These are phyloP conservation scores for Fonsecaea nubica DNA, from an alignment of 2,329 filamentous ascomycete species.

Conservation along the genomic window DNA sequence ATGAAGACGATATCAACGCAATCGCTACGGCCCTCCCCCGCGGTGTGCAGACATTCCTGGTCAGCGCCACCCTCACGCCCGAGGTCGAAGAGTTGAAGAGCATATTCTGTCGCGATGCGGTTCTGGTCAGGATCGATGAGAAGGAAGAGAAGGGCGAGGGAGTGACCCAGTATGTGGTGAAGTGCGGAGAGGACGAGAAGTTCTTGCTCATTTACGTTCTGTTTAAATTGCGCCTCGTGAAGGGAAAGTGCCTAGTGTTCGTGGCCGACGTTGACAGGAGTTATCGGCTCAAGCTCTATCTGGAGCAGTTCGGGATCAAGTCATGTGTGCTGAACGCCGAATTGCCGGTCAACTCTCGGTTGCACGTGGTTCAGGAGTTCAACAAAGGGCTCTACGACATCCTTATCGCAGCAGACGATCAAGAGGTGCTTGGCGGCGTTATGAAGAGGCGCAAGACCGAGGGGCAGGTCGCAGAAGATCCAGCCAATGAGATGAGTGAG, in stretches of 20 bases:
- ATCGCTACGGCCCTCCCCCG: slow-evolving; percentile 79
- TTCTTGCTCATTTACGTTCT: slow-evolving; percentile 92
- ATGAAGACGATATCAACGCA: slow-evolving; percentile 85
- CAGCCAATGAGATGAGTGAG: slow-evolving; percentile 49
- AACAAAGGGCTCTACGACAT: slow-evolving; percentile 98
- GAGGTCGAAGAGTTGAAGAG: slow-evolving; percentile 86
- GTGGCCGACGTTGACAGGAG: slow-evolving; percentile 87
- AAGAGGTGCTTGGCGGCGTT: slow-evolving; percentile 73
- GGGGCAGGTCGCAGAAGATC: slow-evolving; percentile 40
- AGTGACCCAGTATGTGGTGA: slow-evolving; percentile 85
- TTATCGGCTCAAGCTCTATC: slow-evolving; percentile 90
- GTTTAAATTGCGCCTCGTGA: slow-evolving; percentile 92
- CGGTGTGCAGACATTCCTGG: slow-evolving; percentile 86
- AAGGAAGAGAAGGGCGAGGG: slow-evolving; percentile 76
- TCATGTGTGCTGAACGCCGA: slow-evolving; percentile 95
- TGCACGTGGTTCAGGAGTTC: slow-evolving; percentile 96
- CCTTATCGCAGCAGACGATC: slow-evolving; percentile 93
- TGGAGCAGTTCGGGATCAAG: slow-evolving; percentile 95
- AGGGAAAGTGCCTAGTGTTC: slow-evolving; percentile 86
- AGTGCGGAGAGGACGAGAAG: slow-evolving; percentile 95
- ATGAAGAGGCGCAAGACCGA: slow-evolving; percentile 41
- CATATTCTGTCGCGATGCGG: slow-evolving; percentile 83
- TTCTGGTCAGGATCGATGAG: slow-evolving; percentile 81
- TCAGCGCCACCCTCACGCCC: slow-evolving; percentile 88
- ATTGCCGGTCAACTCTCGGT: slow-evolving; percentile 86